phyloP scores from a whole-genome alignment of 805 yeast genomes.

The Pichia exigua region DNA sequence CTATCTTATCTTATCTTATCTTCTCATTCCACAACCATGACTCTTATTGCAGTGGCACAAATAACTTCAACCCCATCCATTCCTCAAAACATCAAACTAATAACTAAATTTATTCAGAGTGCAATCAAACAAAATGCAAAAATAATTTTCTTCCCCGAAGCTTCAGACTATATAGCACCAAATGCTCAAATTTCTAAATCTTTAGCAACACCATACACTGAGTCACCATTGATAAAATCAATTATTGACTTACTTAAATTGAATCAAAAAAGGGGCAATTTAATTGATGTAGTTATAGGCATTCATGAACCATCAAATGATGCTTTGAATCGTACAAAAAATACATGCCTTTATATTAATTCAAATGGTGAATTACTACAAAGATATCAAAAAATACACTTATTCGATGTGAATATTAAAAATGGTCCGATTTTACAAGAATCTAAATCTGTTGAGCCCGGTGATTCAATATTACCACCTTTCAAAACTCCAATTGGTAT shows the following conservation, averaged over 20 bases:
- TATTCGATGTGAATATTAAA: conserved; percentile 79
- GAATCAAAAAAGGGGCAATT: conserved; percentile 32
- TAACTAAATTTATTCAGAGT: conserved; percentile 47
- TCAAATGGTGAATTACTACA: conserved; percentile 56
- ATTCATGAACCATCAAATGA: conserved; percentile 67
- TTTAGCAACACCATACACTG: conserved; percentile 43
- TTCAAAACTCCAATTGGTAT: conserved; percentile 53
- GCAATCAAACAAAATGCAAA: conserved; percentile 58
- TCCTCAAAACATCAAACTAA: conserved; percentile 50
- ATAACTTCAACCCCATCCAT: conserved; percentile 65
- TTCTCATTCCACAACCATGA: conserved; percentile 32
- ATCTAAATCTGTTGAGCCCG: conserved; percentile 77
- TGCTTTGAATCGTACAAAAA: conserved; percentile 44
- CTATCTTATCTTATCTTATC: not conserved
- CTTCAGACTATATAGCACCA: conserved; percentile 78
- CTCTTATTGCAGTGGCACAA: conserved; percentile 77
- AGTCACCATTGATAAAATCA: conserved; percentile 34
- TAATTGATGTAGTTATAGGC: conserved; percentile 71
- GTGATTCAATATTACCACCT: conserved; percentile 45
- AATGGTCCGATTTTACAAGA: conserved; percentile 79
- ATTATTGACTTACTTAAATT: conserved; percentile 40
- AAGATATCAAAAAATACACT: conserved; percentile 76
- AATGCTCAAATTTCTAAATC: conserved; percentile 56
- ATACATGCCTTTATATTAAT: conserved; percentile 66
- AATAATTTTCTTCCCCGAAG: conserved; percentile 85